Conservation (phyloP, 305 asterid species). For the Fraxinus velutina region DNA sequence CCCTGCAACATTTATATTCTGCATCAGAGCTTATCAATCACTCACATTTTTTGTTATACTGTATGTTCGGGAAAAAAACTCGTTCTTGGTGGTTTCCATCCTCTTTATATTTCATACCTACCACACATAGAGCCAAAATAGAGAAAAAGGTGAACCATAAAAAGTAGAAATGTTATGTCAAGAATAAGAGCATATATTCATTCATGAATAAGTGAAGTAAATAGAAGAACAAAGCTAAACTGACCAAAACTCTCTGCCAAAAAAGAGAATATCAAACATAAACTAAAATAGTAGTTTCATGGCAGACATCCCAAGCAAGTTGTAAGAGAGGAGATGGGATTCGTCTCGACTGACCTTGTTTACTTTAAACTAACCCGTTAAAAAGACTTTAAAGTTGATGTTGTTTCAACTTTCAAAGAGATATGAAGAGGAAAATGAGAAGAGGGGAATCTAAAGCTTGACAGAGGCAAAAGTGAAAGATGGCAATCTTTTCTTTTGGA, state of each 20-base stretch:
- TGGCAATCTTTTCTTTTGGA: constrained; percentile 51
- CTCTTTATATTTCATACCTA: constrained; percentile 34
- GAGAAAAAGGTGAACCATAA: constrained; percentile 18
- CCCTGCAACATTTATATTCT: constrained; percentile 43
- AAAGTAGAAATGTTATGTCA: constrained; percentile 8
- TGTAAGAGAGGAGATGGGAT: constrained; percentile 32
- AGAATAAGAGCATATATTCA: constrained; percentile 24
- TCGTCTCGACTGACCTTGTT: constrained; percentile 37
- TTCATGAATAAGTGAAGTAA: constrained; percentile 25
- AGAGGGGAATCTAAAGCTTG: constrained; percentile 61
- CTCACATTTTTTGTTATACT: constrained; percentile 30
- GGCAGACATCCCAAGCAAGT: constrained; percentile 37
- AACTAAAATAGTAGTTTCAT: constrained; percentile 1
- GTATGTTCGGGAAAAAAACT: constrained; percentile 28
- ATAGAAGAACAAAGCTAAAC: constrained; percentile 4
- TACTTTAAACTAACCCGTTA: constrained; percentile 35
- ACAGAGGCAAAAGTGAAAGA: constrained; percentile 39
- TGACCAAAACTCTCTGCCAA: not conserved
- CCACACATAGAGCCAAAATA: constrained; percentile 26
- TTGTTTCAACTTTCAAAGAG: constrained; percentile 29
- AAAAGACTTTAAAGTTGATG: constrained; percentile 38
- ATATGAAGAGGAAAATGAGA: constrained; percentile 34
- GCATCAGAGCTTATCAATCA: constrained; percentile 36
- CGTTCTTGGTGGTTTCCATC: constrained; percentile 44
- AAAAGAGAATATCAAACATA: not conserved